Evolutionary conservation across 257 asterid species (phyloP).

Genomic region (Solanum peruvianum): DNA sequence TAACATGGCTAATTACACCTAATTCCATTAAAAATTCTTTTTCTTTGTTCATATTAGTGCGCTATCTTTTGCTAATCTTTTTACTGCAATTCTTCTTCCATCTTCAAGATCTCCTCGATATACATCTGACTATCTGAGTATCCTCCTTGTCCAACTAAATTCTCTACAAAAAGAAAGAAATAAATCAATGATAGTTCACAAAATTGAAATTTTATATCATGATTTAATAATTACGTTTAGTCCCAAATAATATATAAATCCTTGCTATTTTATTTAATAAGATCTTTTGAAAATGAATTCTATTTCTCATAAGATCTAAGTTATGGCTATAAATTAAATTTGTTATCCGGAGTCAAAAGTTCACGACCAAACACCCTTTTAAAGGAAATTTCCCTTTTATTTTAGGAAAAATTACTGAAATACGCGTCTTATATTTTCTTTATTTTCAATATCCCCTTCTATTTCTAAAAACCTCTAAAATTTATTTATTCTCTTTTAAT

Average conservation of each 20-base stretch:
- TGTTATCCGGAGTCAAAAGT: neutral
- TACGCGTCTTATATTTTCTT: too few species aligned
- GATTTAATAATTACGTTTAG: neutral
- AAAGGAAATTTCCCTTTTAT: too few species aligned
- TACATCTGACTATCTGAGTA: constrained; percentile 75
- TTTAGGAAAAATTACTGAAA: too few species aligned
- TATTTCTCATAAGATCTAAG: too few species aligned
- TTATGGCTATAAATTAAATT: neutral
- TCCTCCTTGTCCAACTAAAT: constrained; percentile 81
- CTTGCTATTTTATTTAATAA: neutral
- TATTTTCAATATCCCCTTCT: too few species aligned
- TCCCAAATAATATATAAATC: neutral
- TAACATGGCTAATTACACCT: constrained; percentile 70
- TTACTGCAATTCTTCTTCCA: constrained; percentile 56
- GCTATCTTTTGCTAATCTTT: constrained; percentile 52
- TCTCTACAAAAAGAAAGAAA: constrained; percentile 24
- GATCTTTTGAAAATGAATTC: too few species aligned
- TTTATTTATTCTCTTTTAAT: too few species aligned
- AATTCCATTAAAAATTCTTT: constrained; percentile 62
- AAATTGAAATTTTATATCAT: neutral
- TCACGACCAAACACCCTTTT: too few species aligned
- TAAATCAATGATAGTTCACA: neutral
- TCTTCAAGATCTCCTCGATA: constrained; percentile 42
- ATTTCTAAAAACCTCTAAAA: too few species aligned
- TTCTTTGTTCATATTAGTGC: constrained; percentile 41